A percentile compares a stretch with the other conserved stretches of the same genome.
Conservation (phyloP, 768 basidiomycete genomes). For the Chiua virens region DNA sequence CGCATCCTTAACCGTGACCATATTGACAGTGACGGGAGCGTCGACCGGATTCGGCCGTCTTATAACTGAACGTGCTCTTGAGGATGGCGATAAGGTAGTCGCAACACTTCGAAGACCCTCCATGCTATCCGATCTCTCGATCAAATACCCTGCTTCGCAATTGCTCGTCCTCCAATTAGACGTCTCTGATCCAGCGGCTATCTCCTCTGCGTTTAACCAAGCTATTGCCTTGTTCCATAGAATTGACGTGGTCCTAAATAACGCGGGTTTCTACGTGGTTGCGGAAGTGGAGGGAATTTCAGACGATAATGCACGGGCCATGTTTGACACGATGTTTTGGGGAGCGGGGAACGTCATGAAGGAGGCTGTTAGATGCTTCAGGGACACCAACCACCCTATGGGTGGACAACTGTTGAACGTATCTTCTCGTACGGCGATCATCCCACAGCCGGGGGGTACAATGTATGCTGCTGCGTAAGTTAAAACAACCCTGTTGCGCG, state of each 20-base stretch:
- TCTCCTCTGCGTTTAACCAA: conserved; percentile 36
- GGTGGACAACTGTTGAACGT: conserved; percentile 37
- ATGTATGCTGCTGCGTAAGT: conserved; percentile 32
- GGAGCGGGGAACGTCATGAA: conserved; percentile 31
- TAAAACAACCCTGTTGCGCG: neutral
- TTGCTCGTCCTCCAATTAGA: conserved; percentile 44
- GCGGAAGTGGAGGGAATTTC: conserved; percentile 78
- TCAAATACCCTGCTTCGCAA: conserved; percentile 29
- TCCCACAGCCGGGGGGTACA: conserved; percentile 13
- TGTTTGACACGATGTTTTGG: conserved; percentile 41
- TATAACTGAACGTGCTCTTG: conserved; percentile 35
- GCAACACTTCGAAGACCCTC: conserved; percentile 46
- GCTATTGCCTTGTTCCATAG: conserved; percentile 37
- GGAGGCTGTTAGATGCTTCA: conserved; percentile 36
- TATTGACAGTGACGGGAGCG: conserved; percentile 46
- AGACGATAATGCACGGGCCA: conserved; percentile 73
- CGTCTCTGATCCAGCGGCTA: conserved; percentile 34
- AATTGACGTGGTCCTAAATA: conserved; percentile 48
- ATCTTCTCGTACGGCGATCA: conserved; percentile 31
- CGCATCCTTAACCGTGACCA: neutral
- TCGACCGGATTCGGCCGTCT: conserved; percentile 41
- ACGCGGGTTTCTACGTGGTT: conserved; percentile 36
- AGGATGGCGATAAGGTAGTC: conserved; percentile 39
- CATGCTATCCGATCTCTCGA: conserved; percentile 31
- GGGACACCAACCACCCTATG: conserved; percentile 35